phyloP scores from a whole-genome alignment of 805 yeast species.

The Isabelozyma rhagii region DNA sequence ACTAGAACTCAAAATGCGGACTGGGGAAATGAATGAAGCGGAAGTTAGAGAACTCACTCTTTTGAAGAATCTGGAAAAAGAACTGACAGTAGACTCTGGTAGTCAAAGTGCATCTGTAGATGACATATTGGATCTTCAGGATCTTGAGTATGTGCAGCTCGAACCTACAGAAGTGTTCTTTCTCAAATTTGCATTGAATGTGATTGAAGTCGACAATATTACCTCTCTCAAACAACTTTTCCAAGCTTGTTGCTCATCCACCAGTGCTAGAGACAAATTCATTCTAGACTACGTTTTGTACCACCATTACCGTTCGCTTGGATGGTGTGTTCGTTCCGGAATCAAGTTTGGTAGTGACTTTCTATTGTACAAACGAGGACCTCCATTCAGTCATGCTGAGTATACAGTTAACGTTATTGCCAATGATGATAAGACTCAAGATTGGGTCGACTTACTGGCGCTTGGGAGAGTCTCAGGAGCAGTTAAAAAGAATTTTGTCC shows the following conservation, averaged over 20 bases:
- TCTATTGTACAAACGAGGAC: conserved; percentile 83
- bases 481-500: conserved; percentile 74
- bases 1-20: conserved; percentile 48
- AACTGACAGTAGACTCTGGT: too few species aligned
- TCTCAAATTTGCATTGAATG: conserved; percentile 55
- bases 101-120: conserved; percentile 1
- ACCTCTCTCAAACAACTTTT: conserved; percentile 20
- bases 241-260: conserved; percentile 16
- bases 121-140: conserved; percentile 17
- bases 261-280: conserved; percentile 23
- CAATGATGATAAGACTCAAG: conserved; percentile 26
- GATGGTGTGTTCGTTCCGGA: conserved; percentile 94
- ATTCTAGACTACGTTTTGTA: conserved; percentile 66
- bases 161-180: conserved; percentile 77
- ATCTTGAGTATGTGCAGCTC: conserved; percentile 56
- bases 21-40: conserved; percentile 18
- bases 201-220: conserved; percentile 33
- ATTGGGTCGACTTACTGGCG: conserved; percentile 57
- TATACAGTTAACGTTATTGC: conserved; percentile 60
- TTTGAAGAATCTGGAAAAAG: conserved; percentile 10
- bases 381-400: conserved; percentile 94
- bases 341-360: conserved; percentile 89
- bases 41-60: conserved; percentile 17
- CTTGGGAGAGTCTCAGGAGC: conserved; percentile 80
- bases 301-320: conserved; percentile 81